Evolutionary conservation across 331 rosid genomes (phyloP).

Genomic region (Phaseolus coccineus): DNA sequence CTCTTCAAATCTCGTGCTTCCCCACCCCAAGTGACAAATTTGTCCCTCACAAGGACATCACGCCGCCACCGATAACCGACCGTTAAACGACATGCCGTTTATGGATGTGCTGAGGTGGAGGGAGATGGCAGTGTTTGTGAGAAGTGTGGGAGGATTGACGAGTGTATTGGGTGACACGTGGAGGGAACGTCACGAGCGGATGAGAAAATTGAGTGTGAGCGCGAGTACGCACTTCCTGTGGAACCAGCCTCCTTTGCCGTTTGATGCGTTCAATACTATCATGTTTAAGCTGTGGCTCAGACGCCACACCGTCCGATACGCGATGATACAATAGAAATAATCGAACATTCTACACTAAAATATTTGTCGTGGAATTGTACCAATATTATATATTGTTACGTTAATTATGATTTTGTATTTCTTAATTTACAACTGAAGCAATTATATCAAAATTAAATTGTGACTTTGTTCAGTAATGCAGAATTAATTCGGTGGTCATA

Average conservation of each 20-base stretch:
- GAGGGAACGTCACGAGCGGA: conserved; percentile 37
- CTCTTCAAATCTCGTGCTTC: conserved; percentile 73
- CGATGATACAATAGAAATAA: background rate
- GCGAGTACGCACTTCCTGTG: conserved; percentile 77
- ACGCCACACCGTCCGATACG: conserved; percentile 56
- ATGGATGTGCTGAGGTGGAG: conserved; percentile 81
- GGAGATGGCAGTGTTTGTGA: conserved; percentile 63
- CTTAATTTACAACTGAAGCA: too few species aligned
- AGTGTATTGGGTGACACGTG: conserved; percentile 45
- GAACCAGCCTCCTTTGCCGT: conserved; percentile 65
- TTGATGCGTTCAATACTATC: conserved; percentile 70
- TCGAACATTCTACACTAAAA: too few species aligned
- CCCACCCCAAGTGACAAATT: conserved; percentile 53
- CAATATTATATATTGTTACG: too few species aligned
- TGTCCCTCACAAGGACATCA: conserved; percentile 76
- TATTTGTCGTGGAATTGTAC: too few species aligned
- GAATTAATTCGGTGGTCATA: too few species aligned
- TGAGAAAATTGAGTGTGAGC: conserved; percentile 54
- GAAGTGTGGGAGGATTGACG: conserved; percentile 35
- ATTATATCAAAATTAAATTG: too few species aligned
- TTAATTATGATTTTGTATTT: too few species aligned
- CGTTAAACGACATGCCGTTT: conserved; percentile 68
- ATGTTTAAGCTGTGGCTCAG: conserved; percentile 85
- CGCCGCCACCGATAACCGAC: conserved; percentile 50
- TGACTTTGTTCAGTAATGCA: background rate